Evolutionary conservation across 257 asterid genomes (phyloP), one percentile per base, ranked within the genome.

Genomic region (Scutellaria minor): DNA sequence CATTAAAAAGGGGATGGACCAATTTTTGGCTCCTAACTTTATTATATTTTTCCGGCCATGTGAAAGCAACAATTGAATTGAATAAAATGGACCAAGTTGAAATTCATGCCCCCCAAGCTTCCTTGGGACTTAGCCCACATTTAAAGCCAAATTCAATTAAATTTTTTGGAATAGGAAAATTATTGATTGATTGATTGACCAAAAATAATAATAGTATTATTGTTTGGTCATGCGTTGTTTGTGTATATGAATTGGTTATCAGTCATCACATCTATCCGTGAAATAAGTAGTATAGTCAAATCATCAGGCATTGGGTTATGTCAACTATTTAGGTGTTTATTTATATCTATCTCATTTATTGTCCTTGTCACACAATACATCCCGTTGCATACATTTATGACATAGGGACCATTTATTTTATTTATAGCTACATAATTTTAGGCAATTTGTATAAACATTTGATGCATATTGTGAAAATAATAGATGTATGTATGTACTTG

Each of bases 61-160:
- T 77, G 93, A 85, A 74, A 78, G 87, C 89, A 82, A 78, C 85
- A 6, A 27, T 46, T 67, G 74, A 14, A 61, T 47, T 44, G 71
- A 75, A 66, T 57, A 58, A 5, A 51, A 47, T 56, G 75, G 42
- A 72, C 59, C 83, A 75, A 72, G 64, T 78, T 77, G 77, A 56
- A 60, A 68, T 47, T 31, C 70, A 74, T 83, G 82, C 60, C 69
- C 77, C 48, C 77, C 70, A 74, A 79, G 80, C 60, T 65, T 74
- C 48, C 73, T 66, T 56, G 50, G 31, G 45, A 50, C 54, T 8
- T 73, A 53, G 40, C 72, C 79, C 51, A 77, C 77, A 45, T 57
- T 65, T 51, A 77, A 76, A 58, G 66, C 57, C 12, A 82, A 27
- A 40, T 15, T 44, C 6, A 66, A 59, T 37, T 31, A 31, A 4